Evolutionary conservation across 2,329 filamentous ascomycete species (phyloP).

Genomic region (Mycosphaerella sp.): DNA sequence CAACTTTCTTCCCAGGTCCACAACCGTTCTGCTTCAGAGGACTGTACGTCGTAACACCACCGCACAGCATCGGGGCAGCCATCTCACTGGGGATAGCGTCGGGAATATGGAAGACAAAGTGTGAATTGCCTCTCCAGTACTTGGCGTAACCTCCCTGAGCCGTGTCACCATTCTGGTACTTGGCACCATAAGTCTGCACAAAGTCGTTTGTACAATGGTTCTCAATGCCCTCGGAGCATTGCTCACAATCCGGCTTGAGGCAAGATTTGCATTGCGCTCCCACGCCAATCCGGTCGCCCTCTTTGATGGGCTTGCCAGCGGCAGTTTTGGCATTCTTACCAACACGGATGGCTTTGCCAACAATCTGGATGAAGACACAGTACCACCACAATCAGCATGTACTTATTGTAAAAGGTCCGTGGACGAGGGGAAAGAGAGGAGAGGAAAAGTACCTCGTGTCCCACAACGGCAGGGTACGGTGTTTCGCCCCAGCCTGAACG

Average conservation of each 20-base stretch:
- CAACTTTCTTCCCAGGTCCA: slow-evolving; percentile 64
- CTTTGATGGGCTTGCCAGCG: slow-evolving; percentile 26
- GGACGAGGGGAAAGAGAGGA: background rate
- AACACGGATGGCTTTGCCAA: slow-evolving; percentile 32
- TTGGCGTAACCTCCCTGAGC: slow-evolving; percentile 56
- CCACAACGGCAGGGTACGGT: slow-evolving; percentile 25
- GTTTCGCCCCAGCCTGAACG: slow-evolving; percentile 38
- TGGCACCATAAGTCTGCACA: slow-evolving; percentile 21
- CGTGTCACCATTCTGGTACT: slow-evolving; percentile 16
- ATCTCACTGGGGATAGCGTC: slow-evolving; percentile 43
- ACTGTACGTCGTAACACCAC: slow-evolving; percentile 65
- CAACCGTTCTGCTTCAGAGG: slow-evolving; percentile 60
- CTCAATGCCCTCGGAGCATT: slow-evolving; percentile 44
- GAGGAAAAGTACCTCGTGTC: background rate
- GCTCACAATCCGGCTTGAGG: slow-evolving; percentile 44
- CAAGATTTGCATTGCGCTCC: slow-evolving; percentile 46
- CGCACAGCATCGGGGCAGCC: slow-evolving; percentile 67
- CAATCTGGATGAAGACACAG: slow-evolving; percentile 21
- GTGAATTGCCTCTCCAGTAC: slow-evolving; percentile 40
- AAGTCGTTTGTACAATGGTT: slow-evolving; percentile 35
- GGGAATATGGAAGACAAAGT: slow-evolving; percentile 54
- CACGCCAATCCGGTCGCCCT: slow-evolving; percentile 43
- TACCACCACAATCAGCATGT: background rate
- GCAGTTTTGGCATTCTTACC: slow-evolving; percentile 22
- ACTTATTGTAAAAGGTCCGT: background rate